A percentile compares a stretch with the other conserved stretches of the same genome.
These are phyloP conservation scores for Fusarium buxicola DNA, from an alignment of 2,329 filamentous ascomycete species.

Conservation along the genomic window DNA sequence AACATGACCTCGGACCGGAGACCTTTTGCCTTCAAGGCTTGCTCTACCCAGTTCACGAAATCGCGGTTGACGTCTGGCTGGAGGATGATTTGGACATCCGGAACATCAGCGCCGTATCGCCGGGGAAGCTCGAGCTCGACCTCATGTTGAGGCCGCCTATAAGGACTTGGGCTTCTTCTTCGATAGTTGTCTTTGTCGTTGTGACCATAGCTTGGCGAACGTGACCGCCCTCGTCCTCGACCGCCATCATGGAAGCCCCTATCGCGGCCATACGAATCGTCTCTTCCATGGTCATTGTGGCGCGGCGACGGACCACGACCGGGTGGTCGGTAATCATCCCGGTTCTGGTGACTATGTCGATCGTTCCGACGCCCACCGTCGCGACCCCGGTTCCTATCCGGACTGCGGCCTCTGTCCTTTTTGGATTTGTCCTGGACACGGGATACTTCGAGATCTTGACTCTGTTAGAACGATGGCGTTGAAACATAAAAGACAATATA, in stretches of 20 bases:
- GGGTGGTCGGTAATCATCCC: conserved; percentile 75
- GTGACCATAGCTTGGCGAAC: conserved; percentile 68
- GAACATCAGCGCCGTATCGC: conserved; percentile 79
- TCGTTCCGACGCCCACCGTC: conserved; percentile 58
- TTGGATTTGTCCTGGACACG: conserved; percentile 83
- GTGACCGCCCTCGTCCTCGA: conserved; percentile 71
- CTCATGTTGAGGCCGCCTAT: conserved; percentile 60
- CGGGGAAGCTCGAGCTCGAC: conserved; percentile 77
- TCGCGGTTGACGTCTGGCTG: conserved; percentile 81
- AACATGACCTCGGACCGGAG: conserved; percentile 84
- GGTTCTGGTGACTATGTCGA: conserved; percentile 60
- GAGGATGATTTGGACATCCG: conserved; percentile 89
- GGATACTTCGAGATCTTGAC: conserved; percentile 85
- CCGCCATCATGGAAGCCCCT: conserved; percentile 56
- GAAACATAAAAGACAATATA: neutral
- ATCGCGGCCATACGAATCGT: conserved; percentile 68
- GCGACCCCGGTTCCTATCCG: conserved; percentile 65
- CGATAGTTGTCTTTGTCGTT: conserved; percentile 67
- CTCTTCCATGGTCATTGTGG: conserved; percentile 66
- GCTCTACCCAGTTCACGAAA: conserved; percentile 86
- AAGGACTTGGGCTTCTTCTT: conserved; percentile 77
- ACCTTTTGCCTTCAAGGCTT: conserved; percentile 76
- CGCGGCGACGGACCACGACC: conserved; percentile 69
- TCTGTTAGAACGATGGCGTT: conserved; percentile 12
- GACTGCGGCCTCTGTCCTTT: conserved; percentile 70